These are phyloP conservation scores for Sesbania bispinosa DNA, from an alignment of 306 rosid species.

Conservation along the genomic window DNA sequence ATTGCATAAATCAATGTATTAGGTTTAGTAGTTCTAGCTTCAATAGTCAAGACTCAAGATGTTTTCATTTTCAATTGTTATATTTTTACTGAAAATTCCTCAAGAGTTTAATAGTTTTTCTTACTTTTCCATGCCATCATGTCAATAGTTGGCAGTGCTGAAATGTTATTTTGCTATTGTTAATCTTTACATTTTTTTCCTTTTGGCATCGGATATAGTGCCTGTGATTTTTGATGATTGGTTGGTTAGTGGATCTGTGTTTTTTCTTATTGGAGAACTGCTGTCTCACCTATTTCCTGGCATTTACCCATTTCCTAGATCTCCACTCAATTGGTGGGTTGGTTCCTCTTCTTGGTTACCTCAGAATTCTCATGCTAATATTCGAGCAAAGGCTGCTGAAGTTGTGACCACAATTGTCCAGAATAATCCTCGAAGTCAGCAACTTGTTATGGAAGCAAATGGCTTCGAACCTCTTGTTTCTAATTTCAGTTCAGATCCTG, in stretches of 20 bases:
- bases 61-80: not conserved
- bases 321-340: conserved; percentile 88
- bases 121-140: not conserved
- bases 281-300: conserved; percentile 26
- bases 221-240: not conserved
- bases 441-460: conserved; percentile 90
- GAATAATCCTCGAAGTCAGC: conserved; percentile 83
- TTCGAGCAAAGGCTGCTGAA: conserved; percentile 97
- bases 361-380: conserved; percentile 76
- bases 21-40: not conserved
- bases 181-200: not conserved
- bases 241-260: not conserved
- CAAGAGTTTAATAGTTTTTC: not conserved
- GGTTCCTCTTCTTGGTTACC: conserved; percentile 75
- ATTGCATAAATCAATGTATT: not conserved
- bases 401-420: conserved; percentile 90
- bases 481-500: conserved; percentile 72
- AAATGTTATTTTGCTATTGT: not conserved
- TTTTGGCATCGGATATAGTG: not conserved
- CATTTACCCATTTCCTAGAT: conserved; percentile 40
- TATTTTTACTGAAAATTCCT: not conserved
- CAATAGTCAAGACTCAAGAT: not conserved
- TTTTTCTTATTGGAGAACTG: not conserved
- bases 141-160: not conserved
- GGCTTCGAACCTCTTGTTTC: conserved; percentile 77